Base-by-base conservation (phyloP, 441 rosid species). In the Adansonia madagascariensis region DNA sequence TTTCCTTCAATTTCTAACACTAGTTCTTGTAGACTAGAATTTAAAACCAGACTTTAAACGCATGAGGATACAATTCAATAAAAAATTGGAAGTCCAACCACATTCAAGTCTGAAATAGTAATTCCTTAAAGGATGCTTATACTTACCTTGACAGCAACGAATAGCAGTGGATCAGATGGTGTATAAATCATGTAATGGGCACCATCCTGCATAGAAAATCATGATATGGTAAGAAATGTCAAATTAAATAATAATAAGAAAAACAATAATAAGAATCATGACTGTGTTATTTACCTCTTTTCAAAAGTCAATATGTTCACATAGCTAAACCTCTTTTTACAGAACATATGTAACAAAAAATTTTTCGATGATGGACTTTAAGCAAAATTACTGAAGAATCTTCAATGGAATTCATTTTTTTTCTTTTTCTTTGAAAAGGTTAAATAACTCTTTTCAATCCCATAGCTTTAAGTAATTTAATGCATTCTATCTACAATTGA, bases 161-260 rank as follows among this genome's bases (percentile, higher is more conserved):
- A 94, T 50, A 92, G 92, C 88, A 94, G 95, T 46, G 98, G 98
- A 84, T 94, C 97, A 7, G 95, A 90, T 72, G 99, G 97, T 44
- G 99, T 95, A 82, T 94, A 94, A 35, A 92, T 89, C 98, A 94
- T 95, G 86, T 88, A 95, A 88, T 94, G 97, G 64, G 92, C 82
- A 73, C 98, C 98, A 83, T 94, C 98, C 99, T 95, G 92, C 79
- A 81, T 47, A 66, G 75, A 62, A 17, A 65, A 68, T 53, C 46
- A 24, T 12, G 71, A 14, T 57, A 17, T 17, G 63, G 9, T 10
- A 72, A 39, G 31, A 5, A 46, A 6, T 20, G 11, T 46, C 72
- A 20, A 65, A 65, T 41, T 64, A 27, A 27, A 60, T 60, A 20
- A 27, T 61, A n/a, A 17, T 1, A 56, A 56, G 12, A 46, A 46